Evolutionary conservation across 2,329 filamentous ascomycete species (phyloP).

Genomic region (Apiospora arundinis): DNA sequence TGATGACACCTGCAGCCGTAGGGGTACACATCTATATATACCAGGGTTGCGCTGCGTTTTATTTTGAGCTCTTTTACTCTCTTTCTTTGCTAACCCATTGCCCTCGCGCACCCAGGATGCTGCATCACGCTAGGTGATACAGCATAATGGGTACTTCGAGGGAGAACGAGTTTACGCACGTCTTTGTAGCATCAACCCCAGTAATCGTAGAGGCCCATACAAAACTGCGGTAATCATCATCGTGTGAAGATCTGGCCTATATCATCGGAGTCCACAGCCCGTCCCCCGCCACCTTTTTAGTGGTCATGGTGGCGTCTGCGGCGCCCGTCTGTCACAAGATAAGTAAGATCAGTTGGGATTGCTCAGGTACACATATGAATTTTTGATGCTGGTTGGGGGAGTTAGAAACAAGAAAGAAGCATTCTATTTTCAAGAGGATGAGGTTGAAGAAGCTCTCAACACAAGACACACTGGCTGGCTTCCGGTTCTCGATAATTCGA

Average conservation of each 20-base stretch:
- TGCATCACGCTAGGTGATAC: slow-evolving; percentile 1
- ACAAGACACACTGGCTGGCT: slow-evolving; percentile 7
- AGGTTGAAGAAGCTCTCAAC: slow-evolving; percentile 12
- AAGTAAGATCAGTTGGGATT: slow-evolving; percentile 47
- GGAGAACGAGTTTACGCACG: background rate
- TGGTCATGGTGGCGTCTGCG: slow-evolving; percentile 45
- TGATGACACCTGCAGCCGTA: slow-evolving; percentile 12
- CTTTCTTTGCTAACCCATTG: background rate
- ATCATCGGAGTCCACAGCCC: slow-evolving; percentile 12
- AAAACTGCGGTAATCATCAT: slow-evolving; percentile 9
- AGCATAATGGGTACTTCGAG: background rate
- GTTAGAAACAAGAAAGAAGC: slow-evolving; percentile 31
- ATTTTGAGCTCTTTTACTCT: background rate
- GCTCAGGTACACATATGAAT: slow-evolving; percentile 33
- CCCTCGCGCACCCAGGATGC: background rate
- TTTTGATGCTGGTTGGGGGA: slow-evolving; percentile 30
- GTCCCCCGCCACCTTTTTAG: slow-evolving; percentile 21
- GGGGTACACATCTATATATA: background rate
- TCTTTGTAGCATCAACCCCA: background rate
- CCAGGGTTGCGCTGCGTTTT: background rate
- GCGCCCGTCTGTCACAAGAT: slow-evolving; percentile 48
- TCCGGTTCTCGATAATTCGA: background rate
- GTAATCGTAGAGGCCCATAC: slow-evolving; percentile 15
- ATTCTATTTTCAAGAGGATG: slow-evolving; percentile 17
- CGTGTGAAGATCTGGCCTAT: slow-evolving; percentile 7